Percentiles rank a stretch among this genome's conserved stretches.
Conservation (phyloP, 2,329 filamentous ascomycete species). For the Ramularia endophylla region DNA sequence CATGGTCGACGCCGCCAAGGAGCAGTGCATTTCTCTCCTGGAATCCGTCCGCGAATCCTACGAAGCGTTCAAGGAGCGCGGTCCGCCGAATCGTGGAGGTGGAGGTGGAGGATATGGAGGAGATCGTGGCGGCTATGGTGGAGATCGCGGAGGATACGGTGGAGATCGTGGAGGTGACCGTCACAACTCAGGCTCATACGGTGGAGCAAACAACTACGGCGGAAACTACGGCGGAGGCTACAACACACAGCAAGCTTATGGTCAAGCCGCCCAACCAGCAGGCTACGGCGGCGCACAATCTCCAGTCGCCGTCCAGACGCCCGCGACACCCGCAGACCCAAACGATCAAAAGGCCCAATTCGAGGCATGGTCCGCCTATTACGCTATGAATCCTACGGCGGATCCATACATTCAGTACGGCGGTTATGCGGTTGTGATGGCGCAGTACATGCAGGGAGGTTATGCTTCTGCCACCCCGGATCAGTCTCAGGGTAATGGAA, state of each 20-base stretch:
- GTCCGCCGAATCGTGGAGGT: slow-evolving; percentile 39
- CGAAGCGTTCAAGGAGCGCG: slow-evolving; percentile 73
- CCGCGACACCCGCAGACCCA: slow-evolving; percentile 28
- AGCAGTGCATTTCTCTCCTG: slow-evolving; percentile 82
- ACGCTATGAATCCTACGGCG: slow-evolving; percentile 72
- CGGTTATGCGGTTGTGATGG: slow-evolving; percentile 48
- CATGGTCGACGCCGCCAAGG: slow-evolving; percentile 81
- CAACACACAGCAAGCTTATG: slow-evolving; percentile 10
- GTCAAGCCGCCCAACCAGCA: slow-evolving; percentile 8
- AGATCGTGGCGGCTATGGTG: slow-evolving; percentile 16
- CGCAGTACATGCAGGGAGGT: slow-evolving; percentile 16
- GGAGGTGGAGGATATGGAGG: slow-evolving; percentile 39
- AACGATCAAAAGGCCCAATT: slow-evolving; percentile 20
- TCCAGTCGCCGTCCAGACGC: slow-evolving; percentile 16
- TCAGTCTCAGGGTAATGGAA: slow-evolving; percentile 6
- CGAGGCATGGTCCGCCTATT: slow-evolving; percentile 70
- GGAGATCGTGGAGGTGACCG: slow-evolving; percentile 34
- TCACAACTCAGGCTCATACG: slow-evolving; percentile 30
- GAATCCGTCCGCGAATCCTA: slow-evolving; percentile 84
- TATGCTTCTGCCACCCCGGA: slow-evolving; percentile 8
- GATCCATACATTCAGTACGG: slow-evolving; percentile 91
- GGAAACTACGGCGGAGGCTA: slow-evolving; percentile 23
- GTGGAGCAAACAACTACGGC: slow-evolving; percentile 30
- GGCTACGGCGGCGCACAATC: slow-evolving; percentile 28
- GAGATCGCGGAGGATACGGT: slow-evolving; percentile 35